Evolutionary conservation across 2,329 filamentous ascomycete genomes (phyloP).

Genomic region (Aspergillus unguis): DNA sequence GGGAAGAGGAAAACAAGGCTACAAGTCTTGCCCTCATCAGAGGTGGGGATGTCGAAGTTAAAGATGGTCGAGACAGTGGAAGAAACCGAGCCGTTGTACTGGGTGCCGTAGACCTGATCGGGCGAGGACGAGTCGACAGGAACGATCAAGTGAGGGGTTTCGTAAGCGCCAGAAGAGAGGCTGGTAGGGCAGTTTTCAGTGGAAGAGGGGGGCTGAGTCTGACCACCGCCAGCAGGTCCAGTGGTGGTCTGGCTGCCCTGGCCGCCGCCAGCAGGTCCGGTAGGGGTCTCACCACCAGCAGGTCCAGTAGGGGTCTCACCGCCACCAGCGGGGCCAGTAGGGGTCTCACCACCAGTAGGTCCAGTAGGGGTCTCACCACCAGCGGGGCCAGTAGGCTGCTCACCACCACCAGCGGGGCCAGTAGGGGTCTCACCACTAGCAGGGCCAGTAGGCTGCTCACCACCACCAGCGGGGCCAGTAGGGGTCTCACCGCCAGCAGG

Average conservation of each 20-base stretch:
- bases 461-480: neutral
- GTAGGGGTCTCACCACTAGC: conserved; percentile 1
- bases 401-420: neutral
- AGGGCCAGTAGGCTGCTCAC: neutral
- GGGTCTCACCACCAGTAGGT: neutral
- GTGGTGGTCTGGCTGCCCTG: neutral
- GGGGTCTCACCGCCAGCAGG: neutral
- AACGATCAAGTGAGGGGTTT: conserved; percentile 62
- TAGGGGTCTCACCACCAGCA: neutral
- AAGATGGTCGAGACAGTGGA: conserved; percentile 57
- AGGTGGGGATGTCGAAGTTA: conserved; percentile 64
- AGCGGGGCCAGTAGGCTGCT: neutral
- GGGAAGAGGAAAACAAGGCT: conserved; percentile 65
- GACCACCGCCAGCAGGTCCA: neutral
- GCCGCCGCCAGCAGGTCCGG: neutral
- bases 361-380: neutral
- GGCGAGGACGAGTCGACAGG: conserved; percentile 56
- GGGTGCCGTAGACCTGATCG: conserved; percentile 51
- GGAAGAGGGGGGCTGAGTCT: conserved; percentile 11
- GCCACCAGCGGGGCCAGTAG: neutral
- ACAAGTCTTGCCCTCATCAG: conserved; percentile 58
- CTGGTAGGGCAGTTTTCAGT: conserved; percentile 43
- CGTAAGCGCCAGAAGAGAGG: conserved; percentile 44
- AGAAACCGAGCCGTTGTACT: conserved; percentile 56
- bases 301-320: neutral